These are phyloP conservation scores for Cladophialophora immunda DNA, from an alignment of 2,329 filamentous ascomycete species.

Conservation along the genomic window DNA sequence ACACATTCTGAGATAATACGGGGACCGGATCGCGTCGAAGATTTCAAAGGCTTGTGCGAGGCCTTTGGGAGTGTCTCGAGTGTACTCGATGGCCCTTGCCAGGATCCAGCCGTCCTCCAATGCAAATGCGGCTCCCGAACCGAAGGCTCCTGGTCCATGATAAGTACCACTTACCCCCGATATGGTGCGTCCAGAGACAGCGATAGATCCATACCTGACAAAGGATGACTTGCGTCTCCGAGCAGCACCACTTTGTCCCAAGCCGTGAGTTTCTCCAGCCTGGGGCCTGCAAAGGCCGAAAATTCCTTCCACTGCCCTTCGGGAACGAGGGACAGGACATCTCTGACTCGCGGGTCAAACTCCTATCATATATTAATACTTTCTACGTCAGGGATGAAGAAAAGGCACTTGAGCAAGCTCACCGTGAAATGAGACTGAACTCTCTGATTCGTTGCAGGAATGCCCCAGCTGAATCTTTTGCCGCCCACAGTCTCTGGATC, in stretches of 20 bases:
- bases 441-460: slow-evolving; percentile 39
- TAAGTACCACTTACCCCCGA: too few relatives aligned
- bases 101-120: slow-evolving; percentile 58
- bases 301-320: slow-evolving; percentile 58
- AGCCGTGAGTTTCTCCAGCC: slow-evolving; percentile 50
- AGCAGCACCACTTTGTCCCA: slow-evolving; percentile 60
- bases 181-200: too few relatives aligned
- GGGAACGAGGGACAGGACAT: slow-evolving; percentile 51
- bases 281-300: slow-evolving; percentile 58
- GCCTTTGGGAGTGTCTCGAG: slow-evolving; percentile 35
- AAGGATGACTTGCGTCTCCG: slow-evolving; percentile 64
- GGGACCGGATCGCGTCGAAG: slow-evolving; percentile 51
- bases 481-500: slow-evolving; percentile 39
- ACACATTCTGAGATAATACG: slow-evolving; percentile 53
- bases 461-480: slow-evolving; percentile 39
- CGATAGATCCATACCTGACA: slow-evolving; percentile 51
- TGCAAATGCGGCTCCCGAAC: slow-evolving; percentile 57
- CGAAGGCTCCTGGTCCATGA: slow-evolving; percentile 49
- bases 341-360: slow-evolving; percentile 52
- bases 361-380: slow-evolving; percentile 43
- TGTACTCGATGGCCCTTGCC: slow-evolving; percentile 47
- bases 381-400: background rate
- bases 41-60: slow-evolving; percentile 46
- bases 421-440: slow-evolving; percentile 49
- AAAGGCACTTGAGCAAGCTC: slow-evolving; percentile 5